phyloP scores from a whole-genome alignment of 2,329 filamentous ascomycete species.

The Botrytis tulipae region DNA sequence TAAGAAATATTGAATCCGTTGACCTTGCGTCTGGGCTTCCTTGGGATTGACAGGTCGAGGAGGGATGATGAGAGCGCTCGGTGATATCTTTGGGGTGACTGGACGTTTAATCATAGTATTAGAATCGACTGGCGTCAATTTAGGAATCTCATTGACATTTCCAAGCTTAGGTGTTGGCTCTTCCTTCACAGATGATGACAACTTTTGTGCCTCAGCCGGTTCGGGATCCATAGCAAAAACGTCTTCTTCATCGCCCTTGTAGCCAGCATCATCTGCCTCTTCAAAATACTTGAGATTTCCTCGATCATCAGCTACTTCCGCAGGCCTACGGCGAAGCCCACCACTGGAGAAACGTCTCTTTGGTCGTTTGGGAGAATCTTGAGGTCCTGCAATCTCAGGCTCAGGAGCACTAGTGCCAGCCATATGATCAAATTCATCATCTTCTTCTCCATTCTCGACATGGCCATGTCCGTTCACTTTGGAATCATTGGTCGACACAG shows the following conservation, averaged over 20 bases:
- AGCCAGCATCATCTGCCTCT: constrained; percentile 80
- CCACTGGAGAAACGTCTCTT: constrained; percentile 84
- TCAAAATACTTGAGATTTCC: constrained; percentile 89
- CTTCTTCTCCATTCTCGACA: constrained; percentile 40
- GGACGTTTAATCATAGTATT: background rate
- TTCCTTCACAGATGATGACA: background rate
- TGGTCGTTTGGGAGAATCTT: constrained; percentile 38
- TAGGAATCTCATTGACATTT: background rate
- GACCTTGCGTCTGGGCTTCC: constrained; percentile 64
- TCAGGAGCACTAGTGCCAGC: constrained; percentile 65
- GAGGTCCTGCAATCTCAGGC: constrained; percentile 46
- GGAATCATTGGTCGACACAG: constrained; percentile 13
- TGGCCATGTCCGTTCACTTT: background rate
- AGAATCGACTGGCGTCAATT: background rate
- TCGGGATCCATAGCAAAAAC: constrained; percentile 65
- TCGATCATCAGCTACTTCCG: constrained; percentile 66
- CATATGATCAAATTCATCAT: constrained; percentile 40
- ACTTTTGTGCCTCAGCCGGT: constrained; percentile 22
- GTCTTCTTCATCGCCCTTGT: constrained; percentile 71
- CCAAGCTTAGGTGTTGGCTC: background rate
- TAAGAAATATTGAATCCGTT: constrained; percentile 86
- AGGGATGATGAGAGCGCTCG: constrained; percentile 17
- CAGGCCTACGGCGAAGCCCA: constrained; percentile 71
- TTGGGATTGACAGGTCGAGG: constrained; percentile 71
- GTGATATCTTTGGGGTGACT: background rate